A percentile compares a stretch with the other conserved stretches of the same genome.
Conservation (phyloP, 768 basidiomycete species). For the Amanita exitialis region DNA sequence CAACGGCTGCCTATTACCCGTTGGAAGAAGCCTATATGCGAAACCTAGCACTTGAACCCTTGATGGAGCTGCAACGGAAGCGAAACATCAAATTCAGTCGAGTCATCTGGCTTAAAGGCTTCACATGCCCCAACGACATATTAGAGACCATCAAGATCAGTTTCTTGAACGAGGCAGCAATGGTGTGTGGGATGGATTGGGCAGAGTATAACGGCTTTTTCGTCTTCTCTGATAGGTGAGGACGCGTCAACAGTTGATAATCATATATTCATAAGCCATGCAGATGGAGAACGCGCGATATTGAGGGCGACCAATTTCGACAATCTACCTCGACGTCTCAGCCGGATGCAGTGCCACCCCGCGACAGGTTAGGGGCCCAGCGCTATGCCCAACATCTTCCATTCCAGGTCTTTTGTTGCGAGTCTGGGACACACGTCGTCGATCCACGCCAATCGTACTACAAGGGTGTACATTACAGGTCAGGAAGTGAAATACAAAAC, state of each 20-base stretch:
- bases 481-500: slow-evolving; percentile 77
- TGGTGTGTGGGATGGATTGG: slow-evolving; percentile 99
- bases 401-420: slow-evolving; percentile 98
- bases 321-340: slow-evolving; percentile 93
- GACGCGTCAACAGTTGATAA: not conserved
- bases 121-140: slow-evolving; percentile 97
- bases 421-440: slow-evolving; percentile 94
- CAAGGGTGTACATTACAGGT: slow-evolving; percentile 76
- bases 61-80: slow-evolving; percentile 70
- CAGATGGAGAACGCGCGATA: slow-evolving; percentile 96
- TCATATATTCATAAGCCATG: not conserved
- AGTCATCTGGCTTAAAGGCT: slow-evolving; percentile 97
- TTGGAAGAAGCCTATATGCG: slow-evolving; percentile 91
- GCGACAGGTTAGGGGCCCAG: slow-evolving; percentile 69
- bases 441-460: slow-evolving; percentile 97
- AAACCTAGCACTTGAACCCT: slow-evolving; percentile 86
- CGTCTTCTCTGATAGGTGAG: slow-evolving; percentile 91
- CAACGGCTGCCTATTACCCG: slow-evolving; percentile 86
- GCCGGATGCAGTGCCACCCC: slow-evolving; percentile 84
- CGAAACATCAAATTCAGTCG: slow-evolving; percentile 77
- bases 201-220: slow-evolving; percentile 96
- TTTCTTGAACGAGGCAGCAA: slow-evolving; percentile 84
- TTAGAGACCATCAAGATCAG: slow-evolving; percentile 92
- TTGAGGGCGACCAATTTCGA: slow-evolving; percentile 96
- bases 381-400: slow-evolving; percentile 90